Percentiles rank a stretch among this genome's conserved stretches.
Evolutionary conservation across 2,329 filamentous ascomycete species (phyloP).

Genomic region (Phialophora chinensis): DNA sequence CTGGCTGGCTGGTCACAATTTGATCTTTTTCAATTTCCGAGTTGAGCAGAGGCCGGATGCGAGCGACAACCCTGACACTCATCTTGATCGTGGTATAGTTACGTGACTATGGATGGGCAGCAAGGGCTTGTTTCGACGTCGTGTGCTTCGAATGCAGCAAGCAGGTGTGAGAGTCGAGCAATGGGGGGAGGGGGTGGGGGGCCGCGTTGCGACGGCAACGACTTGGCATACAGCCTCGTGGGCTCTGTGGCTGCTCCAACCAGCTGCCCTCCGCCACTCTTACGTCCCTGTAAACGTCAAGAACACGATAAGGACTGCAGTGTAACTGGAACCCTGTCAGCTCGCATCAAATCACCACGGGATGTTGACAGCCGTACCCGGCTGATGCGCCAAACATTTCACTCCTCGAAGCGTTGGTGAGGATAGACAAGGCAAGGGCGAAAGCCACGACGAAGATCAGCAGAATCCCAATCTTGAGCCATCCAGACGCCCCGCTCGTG

Average conservation of each 20-base stretch:
- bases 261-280: background rate
- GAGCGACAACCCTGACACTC: constrained; percentile 80
- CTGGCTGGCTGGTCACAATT: constrained; percentile 72
- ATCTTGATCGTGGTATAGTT: constrained; percentile 27
- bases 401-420: constrained; percentile 7
- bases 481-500: background rate
- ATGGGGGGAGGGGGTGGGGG: too few species aligned
- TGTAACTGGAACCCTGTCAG: background rate
- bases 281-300: constrained; percentile 2
- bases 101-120: background rate
- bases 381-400: background rate
- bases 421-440: background rate
- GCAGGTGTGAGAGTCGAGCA: background rate
- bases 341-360: background rate
- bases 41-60: constrained; percentile 85
- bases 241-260: background rate
- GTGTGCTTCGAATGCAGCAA: background rate
- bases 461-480: constrained; percentile 6
- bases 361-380: background rate
- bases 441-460: constrained; percentile 4
- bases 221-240: constrained; percentile 9
- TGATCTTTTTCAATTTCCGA: constrained; percentile 85
- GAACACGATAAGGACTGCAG: constrained; percentile 1
- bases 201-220: constrained; percentile 12
- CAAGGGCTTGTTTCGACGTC: background rate